phyloP scores from a whole-genome alignment of 2,329 filamentous ascomycete species.

The Colletotrichum liaoningense region DNA sequence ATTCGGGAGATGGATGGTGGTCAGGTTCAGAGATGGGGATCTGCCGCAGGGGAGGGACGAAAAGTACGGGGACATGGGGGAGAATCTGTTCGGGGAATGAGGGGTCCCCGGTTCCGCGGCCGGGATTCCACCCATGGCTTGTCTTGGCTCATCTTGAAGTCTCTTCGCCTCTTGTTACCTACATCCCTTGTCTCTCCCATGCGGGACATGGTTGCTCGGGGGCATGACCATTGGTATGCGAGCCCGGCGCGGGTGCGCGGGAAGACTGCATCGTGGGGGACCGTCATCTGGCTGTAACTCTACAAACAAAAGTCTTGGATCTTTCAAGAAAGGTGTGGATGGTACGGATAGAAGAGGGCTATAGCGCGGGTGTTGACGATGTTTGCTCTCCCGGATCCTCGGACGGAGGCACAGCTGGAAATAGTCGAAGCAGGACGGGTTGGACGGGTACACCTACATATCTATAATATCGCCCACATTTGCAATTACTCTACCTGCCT shows the following conservation, averaged over 20 bases:
- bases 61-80: not conserved
- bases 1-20: not conserved
- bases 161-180: not conserved
- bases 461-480: not conserved
- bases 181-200: not conserved
- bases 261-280: not conserved
- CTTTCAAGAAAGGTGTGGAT: not conserved
- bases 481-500: not conserved
- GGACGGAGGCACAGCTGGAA: not conserved
- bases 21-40: not conserved
- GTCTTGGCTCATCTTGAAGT: slow-evolving; percentile 1
- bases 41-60: not conserved
- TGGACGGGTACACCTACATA: not conserved
- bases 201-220: not conserved
- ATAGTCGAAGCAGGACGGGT: not conserved
- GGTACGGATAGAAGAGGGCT: too few species aligned
- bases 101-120: not conserved
- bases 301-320: not conserved
- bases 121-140: not conserved
- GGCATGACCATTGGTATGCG: not conserved
- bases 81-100: not conserved
- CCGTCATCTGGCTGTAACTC: not conserved
- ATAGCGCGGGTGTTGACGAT: not conserved
- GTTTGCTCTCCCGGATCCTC: not conserved
- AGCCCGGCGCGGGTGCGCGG: too few species aligned